Percentiles rank a stretch among this genome's conserved stretches.
Evolutionary conservation across 306 rosid genomes (phyloP).

Genomic region (Cicer chorassanicum): DNA sequence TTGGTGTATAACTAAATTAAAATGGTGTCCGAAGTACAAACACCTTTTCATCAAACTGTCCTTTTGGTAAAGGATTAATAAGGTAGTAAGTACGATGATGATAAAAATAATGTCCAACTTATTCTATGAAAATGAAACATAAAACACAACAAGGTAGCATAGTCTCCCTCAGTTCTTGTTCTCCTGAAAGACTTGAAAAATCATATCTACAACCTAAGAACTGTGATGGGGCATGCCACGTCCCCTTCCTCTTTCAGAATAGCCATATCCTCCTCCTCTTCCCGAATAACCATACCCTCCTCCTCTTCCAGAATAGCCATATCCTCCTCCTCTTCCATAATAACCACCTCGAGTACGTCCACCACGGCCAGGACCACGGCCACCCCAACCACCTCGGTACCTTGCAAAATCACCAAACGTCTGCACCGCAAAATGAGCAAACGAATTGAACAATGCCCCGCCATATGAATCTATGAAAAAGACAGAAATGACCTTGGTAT

Average conservation of each 20-base stretch:
- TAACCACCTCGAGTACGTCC: slow-evolving; percentile 83
- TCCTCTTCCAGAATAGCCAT: slow-evolving; percentile 66
- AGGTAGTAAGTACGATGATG: slow-evolving; percentile 35
- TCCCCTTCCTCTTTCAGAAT: slow-evolving; percentile 79
- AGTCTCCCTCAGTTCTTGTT: slow-evolving; percentile 41
- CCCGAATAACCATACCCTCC: slow-evolving; percentile 82
- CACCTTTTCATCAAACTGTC: slow-evolving; percentile 33
- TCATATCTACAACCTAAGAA: slow-evolving; percentile 44
- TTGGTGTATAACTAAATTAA: slow-evolving; percentile 18
- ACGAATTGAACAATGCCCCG: slow-evolving; percentile 28
- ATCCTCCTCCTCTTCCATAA: slow-evolving; percentile 76
- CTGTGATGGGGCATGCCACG: slow-evolving; percentile 54
- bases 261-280: slow-evolving; percentile 74
- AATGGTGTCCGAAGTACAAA: slow-evolving; percentile 14
- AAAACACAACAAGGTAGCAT: slow-evolving; percentile 23
- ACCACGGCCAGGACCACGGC: slow-evolving; percentile 76
- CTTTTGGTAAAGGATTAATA: slow-evolving; percentile 34
- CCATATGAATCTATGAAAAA: slow-evolving; percentile 29
- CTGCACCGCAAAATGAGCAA: slow-evolving; percentile 58
- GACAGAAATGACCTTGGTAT: slow-evolving; percentile 66
- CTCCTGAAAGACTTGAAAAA: slow-evolving; percentile 36
- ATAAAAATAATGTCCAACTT: slow-evolving; percentile 44
- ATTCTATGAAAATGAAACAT: slow-evolving; percentile 50
- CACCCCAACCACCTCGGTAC: slow-evolving; percentile 82
- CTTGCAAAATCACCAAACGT: slow-evolving; percentile 85